Conservation (phyloP, 179 eudicot species). For the Silene noctiflora region DNA sequence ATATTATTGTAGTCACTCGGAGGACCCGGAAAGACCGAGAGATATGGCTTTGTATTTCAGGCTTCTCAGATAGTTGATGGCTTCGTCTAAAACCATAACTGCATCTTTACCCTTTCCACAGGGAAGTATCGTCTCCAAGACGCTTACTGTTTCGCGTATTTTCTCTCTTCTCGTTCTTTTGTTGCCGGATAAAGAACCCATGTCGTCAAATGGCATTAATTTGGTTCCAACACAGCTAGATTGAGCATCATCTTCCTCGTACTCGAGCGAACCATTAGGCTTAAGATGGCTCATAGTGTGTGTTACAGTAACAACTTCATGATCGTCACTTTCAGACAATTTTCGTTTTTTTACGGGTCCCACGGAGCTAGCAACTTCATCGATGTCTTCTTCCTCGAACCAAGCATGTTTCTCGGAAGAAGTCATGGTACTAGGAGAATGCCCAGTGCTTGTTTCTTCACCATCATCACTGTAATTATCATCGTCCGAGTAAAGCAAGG, state of each 20-base stretch:
- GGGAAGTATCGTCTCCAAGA: constrained; percentile 68
- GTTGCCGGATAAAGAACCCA: constrained; percentile 26
- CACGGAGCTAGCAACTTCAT: constrained; percentile 62
- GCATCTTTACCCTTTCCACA: constrained; percentile 57
- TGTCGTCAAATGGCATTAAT: constrained; percentile 8
- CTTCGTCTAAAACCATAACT: constrained; percentile 67
- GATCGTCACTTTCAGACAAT: constrained; percentile 30
- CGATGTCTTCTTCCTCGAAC: constrained; percentile 43
- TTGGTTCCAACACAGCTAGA: constrained; percentile 43
- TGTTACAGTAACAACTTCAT: constrained; percentile 29
- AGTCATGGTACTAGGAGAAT: constrained; percentile 72
- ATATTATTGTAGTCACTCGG: background rate
- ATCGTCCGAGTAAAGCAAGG: constrained; percentile 82
- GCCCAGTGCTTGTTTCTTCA: constrained; percentile 83
- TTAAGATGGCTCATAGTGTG: constrained; percentile 35
- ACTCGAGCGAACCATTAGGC: constrained; percentile 24
- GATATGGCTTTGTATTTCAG: constrained; percentile 57
- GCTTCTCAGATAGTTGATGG: constrained; percentile 58
- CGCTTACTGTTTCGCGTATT: constrained; percentile 56
- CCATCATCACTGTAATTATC: constrained; percentile 43
- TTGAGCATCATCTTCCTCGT: constrained; percentile 60
- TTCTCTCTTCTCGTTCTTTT: constrained; percentile 50
- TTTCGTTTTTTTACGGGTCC: constrained; percentile 50
- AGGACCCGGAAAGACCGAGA: constrained; percentile 42
- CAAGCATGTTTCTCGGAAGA: constrained; percentile 34